Conservation (phyloP, 2,329 filamentous ascomycete species). For the Gliomastix tumulicola region DNA sequence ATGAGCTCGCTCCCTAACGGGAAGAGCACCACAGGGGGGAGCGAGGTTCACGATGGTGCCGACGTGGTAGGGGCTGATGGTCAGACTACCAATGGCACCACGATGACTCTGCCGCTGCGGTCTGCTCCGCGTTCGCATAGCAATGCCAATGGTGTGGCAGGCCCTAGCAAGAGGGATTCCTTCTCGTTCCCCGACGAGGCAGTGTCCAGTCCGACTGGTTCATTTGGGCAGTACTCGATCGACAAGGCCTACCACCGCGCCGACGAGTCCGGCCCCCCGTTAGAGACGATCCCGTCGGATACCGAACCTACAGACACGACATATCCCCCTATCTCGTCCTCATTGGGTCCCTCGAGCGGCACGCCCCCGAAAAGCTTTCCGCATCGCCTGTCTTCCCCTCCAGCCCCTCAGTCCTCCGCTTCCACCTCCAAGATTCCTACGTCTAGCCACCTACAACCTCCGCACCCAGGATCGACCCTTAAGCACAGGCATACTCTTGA, state of each 20-base stretch:
- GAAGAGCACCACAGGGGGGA: slow-evolving; percentile 29
- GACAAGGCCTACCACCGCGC: slow-evolving; percentile 3
- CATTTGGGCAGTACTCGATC: background rate
- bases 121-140: slow-evolving; percentile 12
- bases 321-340: background rate
- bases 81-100: slow-evolving; percentile 15
- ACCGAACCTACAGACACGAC: slow-evolving; percentile 4
- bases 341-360: too few species aligned
- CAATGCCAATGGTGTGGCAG: slow-evolving; percentile 11
- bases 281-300: slow-evolving; percentile 4
- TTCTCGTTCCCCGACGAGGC: slow-evolving; percentile 1
- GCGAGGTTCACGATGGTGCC: slow-evolving; percentile 12
- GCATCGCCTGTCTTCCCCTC: slow-evolving; percentile 60
- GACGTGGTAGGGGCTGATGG: slow-evolving; percentile 8
- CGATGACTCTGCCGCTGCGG: slow-evolving; percentile 19
- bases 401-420: slow-evolving; percentile 40
- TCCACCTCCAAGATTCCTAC: slow-evolving; percentile 36
- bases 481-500: slow-evolving; percentile 85
- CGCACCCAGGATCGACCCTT: slow-evolving; percentile 41
- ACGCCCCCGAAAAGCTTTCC: slow-evolving; percentile 17
- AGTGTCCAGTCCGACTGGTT: background rate
- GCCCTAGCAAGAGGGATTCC: background rate
- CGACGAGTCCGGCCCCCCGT: slow-evolving; percentile 3
- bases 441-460: slow-evolving; percentile 44
- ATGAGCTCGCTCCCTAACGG: slow-evolving; percentile 55